Evolutionary conservation across 2,329 filamentous ascomycete genomes (phyloP), one percentile per base, ranked within the genome.

Genomic region (Colletotrichum musae): DNA sequence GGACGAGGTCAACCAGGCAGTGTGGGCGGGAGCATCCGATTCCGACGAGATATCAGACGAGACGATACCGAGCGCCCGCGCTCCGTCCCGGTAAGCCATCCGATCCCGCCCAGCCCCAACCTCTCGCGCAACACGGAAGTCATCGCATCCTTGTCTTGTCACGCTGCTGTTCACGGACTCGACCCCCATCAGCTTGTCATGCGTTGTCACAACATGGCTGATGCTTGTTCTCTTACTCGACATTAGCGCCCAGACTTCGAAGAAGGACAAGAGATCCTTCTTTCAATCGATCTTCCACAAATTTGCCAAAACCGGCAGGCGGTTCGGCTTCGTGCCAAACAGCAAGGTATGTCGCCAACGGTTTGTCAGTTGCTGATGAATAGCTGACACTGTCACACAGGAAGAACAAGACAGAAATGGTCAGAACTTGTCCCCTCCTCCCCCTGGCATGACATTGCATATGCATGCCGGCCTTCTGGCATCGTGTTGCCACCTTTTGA

Each of bases 391-490:
- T 51, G n/a, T 18, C 16, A 6, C 24, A n/a, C 28, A 77, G 76
- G 67, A 75, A 72, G 76, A 77, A 54, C 73, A 74, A 73, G 74
- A 76, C 51, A 73, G 75, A 58, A 77, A 77, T 62, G 58, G 76
- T 77, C 71, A 72, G 74, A 28, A 58, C 36, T 26, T 26, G 43
- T 45, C 64, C 47, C 7, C 5, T 24, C 26, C n/a, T 39, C 16
- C 21, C 16, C 50, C 28, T 15, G 36, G 13, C 21, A 47, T 50
- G 16, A n/a, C 13, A 47, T 51, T 16, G 58, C 36, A 39, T 36
- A 18, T 28, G 36, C n/a, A 26, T 32, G 47, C 47, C n/a, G 21
- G 21, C 47, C 47, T 9, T 50, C 6, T 50, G 47, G 41, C 41
- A 43, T 5, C 6, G 41, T 13, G 16, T 43, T 36, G 16, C 56